phyloP scores from a whole-genome alignment of 2,329 filamentous ascomycete genomes.

The Hymenoscyphus linearis region DNA sequence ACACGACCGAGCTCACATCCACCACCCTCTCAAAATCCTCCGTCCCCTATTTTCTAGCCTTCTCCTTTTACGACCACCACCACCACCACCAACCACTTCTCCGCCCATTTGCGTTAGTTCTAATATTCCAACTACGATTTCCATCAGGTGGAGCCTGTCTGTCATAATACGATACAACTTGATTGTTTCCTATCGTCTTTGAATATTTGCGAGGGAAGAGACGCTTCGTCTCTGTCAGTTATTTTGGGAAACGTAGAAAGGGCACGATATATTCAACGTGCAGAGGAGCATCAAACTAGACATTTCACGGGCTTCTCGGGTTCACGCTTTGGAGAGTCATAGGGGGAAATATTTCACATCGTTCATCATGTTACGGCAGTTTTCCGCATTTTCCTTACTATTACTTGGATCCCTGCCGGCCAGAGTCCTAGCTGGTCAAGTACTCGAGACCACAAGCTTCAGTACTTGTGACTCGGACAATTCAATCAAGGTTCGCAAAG shows the following conservation, averaged over 20 bases:
- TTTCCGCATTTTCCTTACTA: conserved; percentile 27
- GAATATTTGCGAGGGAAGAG: background rate
- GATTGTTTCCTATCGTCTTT: background rate
- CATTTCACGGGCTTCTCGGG: conserved; percentile 4
- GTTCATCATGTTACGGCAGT: conserved; percentile 27
- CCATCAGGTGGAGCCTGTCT: background rate
- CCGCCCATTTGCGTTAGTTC: too few species aligned
- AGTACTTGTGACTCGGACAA: conserved; percentile 59
- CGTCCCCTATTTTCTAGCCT: background rate
- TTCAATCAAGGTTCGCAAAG: conserved; percentile 63
- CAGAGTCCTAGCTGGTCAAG: conserved; percentile 56
- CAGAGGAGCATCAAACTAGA: conserved; percentile 4
- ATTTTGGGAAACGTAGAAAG: background rate
- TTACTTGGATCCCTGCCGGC: conserved; percentile 27
- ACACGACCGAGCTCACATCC: background rate
- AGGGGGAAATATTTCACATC: conserved; percentile 12
- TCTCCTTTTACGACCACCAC: background rate
- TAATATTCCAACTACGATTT: conserved; percentile 1
- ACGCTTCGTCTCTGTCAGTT: background rate
- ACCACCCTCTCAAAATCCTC: background rate
- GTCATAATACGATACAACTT: background rate
- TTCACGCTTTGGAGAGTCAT: conserved; percentile 6
- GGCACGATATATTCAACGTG: background rate
- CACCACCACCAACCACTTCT: too few species aligned
- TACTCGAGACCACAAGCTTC: conserved; percentile 79